A percentile compares a stretch with the other conserved stretches of the same genome.
phyloP scores from a whole-genome alignment of 345 rosid species.

The Citrus hindsii region DNA sequence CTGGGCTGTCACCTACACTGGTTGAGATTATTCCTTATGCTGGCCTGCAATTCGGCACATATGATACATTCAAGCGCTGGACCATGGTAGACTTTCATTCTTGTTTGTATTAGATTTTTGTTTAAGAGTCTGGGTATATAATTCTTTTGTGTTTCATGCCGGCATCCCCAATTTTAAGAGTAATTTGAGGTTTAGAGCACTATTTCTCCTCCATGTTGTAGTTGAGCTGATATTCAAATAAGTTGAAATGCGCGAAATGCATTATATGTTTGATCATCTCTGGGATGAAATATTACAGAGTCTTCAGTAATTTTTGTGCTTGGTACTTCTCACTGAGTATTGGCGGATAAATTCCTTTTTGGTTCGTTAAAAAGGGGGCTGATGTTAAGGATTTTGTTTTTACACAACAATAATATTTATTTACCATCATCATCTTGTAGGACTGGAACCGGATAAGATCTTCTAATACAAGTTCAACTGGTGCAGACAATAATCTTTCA shows the following conservation, averaged over 20 bases:
- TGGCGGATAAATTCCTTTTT: background rate
- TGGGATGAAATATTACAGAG: background rate
- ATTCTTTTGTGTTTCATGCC: background rate
- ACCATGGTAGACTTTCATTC: slow-evolving; percentile 49
- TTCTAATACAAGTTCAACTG: slow-evolving; percentile 29
- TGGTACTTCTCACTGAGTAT: background rate
- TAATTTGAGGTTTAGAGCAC: background rate
- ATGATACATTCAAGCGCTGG: slow-evolving; percentile 93
- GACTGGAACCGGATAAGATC: slow-evolving; percentile 57
- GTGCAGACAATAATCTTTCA: slow-evolving; percentile 44
- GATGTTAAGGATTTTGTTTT: background rate
- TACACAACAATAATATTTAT: background rate
- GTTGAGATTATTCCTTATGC: slow-evolving; percentile 96
- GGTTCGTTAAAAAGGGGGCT: background rate
- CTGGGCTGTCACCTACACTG: slow-evolving; percentile 90
- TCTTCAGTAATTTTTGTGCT: background rate
- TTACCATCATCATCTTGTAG: slow-evolving; percentile 30
- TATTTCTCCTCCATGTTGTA: background rate
- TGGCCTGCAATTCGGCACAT: slow-evolving; percentile 95
- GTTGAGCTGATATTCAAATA: background rate
- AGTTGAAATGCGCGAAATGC: background rate
- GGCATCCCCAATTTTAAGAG: background rate
- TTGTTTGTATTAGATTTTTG: background rate
- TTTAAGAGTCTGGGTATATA: background rate
- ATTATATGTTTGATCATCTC: background rate